Evolutionary conservation across 2,329 filamentous ascomycete species (phyloP).

Genomic region (Pestalotiopsis sp.): DNA sequence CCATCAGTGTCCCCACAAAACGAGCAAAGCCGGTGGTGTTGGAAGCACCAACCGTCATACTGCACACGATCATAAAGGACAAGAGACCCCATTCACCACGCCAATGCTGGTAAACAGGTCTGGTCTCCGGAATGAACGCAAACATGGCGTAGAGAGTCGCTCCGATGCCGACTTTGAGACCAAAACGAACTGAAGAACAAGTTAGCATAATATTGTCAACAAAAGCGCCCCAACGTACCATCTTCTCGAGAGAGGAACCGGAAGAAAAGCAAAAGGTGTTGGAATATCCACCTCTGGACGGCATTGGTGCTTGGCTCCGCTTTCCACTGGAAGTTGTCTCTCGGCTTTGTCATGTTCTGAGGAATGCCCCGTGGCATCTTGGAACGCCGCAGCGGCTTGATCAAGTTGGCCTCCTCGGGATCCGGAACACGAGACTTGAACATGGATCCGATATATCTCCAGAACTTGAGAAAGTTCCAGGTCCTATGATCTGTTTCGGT

Average conservation of each 20-base stretch:
- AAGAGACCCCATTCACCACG: conserved; percentile 94
- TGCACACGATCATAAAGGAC: conserved; percentile 97
- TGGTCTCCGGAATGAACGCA: conserved; percentile 77
- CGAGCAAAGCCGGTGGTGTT: conserved; percentile 90
- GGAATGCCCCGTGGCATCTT: conserved; percentile 58
- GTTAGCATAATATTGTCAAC: conserved; percentile 20
- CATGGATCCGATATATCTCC: conserved; percentile 46
- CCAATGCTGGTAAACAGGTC: conserved; percentile 83
- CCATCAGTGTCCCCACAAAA: conserved; percentile 83
- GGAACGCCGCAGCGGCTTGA: conserved; percentile 51
- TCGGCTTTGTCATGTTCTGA: conserved; percentile 49
- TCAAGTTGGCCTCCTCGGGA: conserved; percentile 43
- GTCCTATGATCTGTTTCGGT: conserved; percentile 62
- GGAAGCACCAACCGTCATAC: conserved; percentile 94
- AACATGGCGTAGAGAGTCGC: conserved; percentile 87
- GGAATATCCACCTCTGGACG: conserved; percentile 44
- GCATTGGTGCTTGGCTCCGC: conserved; percentile 44
- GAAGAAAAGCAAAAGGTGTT: conserved; percentile 43
- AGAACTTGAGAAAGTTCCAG: conserved; percentile 88
- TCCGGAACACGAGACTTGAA: conserved; percentile 34
- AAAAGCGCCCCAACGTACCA: conserved; percentile 32
- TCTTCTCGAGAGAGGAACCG: conserved; percentile 55
- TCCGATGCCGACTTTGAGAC: conserved; percentile 89
- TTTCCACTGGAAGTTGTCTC: conserved; percentile 57
- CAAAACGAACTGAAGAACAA: conserved; percentile 59